A percentile compares a stretch with the other conserved stretches of the same genome.
phyloP scores from a whole-genome alignment of 2,329 filamentous ascomycete species.

The Xylaria sp. region DNA sequence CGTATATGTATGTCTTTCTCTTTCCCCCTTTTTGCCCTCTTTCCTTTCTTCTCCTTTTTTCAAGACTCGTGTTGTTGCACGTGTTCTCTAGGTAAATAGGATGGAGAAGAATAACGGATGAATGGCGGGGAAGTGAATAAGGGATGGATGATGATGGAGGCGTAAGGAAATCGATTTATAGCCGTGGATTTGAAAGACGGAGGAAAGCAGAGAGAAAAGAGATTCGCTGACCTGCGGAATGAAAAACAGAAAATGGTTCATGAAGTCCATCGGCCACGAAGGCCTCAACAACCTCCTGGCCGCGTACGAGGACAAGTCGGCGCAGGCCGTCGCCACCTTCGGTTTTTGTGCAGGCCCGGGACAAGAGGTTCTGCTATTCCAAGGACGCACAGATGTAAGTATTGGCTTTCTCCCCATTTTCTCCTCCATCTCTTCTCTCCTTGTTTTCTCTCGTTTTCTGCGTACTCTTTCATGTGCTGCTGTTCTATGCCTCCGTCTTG shows the following conservation, averaged over 20 bases:
- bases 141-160: background rate
- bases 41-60: background rate
- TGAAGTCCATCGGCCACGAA: constrained; percentile 81
- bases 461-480: background rate
- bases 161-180: background rate
- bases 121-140: background rate
- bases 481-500: background rate
- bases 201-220: background rate
- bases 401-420: background rate
- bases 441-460: background rate
- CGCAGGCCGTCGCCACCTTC: constrained; percentile 95
- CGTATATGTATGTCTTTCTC: constrained; percentile 80
- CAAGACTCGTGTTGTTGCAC: too few relatives aligned
- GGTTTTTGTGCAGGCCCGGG: constrained; percentile 89
- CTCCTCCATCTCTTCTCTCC: background rate
- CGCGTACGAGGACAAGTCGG: constrained; percentile 89
- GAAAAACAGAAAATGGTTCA: constrained; percentile 87
- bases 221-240: constrained; percentile 1
- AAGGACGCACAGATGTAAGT: constrained; percentile 83
- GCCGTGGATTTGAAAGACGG: background rate
- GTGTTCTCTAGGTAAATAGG: too few relatives aligned
- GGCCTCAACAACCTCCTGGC: constrained; percentile 91
- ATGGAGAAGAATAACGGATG: background rate
- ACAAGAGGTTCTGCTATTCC: constrained; percentile 85
- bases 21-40: constrained; percentile 8